Evolutionary conservation across 192 early-diverging fungal genomes (phyloP), one percentile per base, ranked within the genome.

Genomic region (Linnemannia hyalina): DNA sequence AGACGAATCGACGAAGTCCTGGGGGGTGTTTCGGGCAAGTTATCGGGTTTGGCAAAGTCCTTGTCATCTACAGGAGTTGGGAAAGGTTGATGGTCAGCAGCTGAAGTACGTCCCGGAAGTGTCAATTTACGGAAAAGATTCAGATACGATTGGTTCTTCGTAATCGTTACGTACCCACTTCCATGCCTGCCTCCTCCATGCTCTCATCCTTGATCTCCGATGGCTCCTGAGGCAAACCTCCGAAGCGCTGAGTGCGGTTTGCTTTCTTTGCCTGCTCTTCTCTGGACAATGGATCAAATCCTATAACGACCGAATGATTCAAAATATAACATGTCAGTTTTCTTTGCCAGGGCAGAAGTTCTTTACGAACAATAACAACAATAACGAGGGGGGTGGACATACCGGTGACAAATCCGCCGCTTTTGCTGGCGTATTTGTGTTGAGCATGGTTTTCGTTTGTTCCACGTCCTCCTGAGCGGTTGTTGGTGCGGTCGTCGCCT

Each of bases 341-440:
- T 52, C 16, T 6, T 52, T 3, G 47, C 16, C 16, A 18, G 16
- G 15, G 47, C 9, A 16, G 3, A 52, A 20, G 18, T 35, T 68
- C 8, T 32, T 1, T 6, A 20, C 5, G 16, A 20, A 20, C 15
- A 35, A 38, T 40, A 15, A 46, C 16, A 40, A 63, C 29, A 52
- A 16, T 29, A 26, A 29, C 20, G 26, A 35, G 60, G 32, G 60
- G 32, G 10, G 57, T 41, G 6, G 29, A n/a, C 38, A 20, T 86
- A 81, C 84, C 84, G 6, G 84, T 86, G 44, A 86, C 76, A 41
- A 86, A 86, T 44, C 84, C 84, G 0, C 84, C 84, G 16, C 36
- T 57, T 32, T 74, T 80, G 75, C 57, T 80, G 23, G 84, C 79
- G 60, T 86, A 86, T 44, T 70, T 77, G 13, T 60, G 69, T 10